Percentiles rank a stretch among this genome's conserved stretches.
Evolutionary conservation across 352 stramenopile genomes (phyloP).

Genomic region (Phytophthora agathidicida): DNA sequence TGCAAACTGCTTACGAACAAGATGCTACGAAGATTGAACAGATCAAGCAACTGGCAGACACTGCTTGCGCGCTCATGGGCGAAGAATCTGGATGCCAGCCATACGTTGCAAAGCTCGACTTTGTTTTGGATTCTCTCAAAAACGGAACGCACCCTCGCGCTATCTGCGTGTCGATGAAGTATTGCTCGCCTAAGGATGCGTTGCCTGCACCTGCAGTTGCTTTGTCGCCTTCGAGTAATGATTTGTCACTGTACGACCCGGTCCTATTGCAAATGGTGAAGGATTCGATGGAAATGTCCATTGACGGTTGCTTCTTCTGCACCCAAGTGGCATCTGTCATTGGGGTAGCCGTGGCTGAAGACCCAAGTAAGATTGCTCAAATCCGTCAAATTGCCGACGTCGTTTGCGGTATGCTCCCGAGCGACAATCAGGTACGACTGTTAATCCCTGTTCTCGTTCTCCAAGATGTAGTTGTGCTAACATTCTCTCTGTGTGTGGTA

Average conservation of each 20-base stretch:
- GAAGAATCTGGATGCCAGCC: slow-evolving; percentile 33
- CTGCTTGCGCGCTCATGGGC: slow-evolving; percentile 39
- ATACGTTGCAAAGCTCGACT: slow-evolving; percentile 43
- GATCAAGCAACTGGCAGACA: slow-evolving; percentile 35
- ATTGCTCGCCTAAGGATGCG: slow-evolving; percentile 21
- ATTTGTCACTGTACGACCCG: slow-evolving; percentile 32
- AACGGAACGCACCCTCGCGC: slow-evolving; percentile 37
- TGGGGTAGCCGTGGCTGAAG: slow-evolving; percentile 56
- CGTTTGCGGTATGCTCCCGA: slow-evolving; percentile 62
- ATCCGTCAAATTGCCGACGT: slow-evolving; percentile 70
- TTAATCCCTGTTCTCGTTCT: not conserved
- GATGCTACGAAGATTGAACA: slow-evolving; percentile 33
- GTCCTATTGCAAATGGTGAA: slow-evolving; percentile 40
- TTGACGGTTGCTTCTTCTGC: slow-evolving; percentile 73
- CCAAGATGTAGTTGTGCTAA: slow-evolving; percentile 2
- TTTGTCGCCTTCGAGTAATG: not conserved
- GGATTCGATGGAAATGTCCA: slow-evolving; percentile 37
- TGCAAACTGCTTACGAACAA: slow-evolving; percentile 37
- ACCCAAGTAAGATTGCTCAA: slow-evolving; percentile 56
- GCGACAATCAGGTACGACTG: slow-evolving; percentile 65
- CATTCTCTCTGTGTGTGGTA: slow-evolving; percentile 11
- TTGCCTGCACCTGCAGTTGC: not conserved
- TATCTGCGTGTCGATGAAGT: slow-evolving; percentile 43
- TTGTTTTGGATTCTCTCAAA: slow-evolving; percentile 42
- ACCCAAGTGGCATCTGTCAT: slow-evolving; percentile 65